Evolutionary conservation across 345 rosid species (phyloP).

Genomic region (Limnanthes douglasii): DNA sequence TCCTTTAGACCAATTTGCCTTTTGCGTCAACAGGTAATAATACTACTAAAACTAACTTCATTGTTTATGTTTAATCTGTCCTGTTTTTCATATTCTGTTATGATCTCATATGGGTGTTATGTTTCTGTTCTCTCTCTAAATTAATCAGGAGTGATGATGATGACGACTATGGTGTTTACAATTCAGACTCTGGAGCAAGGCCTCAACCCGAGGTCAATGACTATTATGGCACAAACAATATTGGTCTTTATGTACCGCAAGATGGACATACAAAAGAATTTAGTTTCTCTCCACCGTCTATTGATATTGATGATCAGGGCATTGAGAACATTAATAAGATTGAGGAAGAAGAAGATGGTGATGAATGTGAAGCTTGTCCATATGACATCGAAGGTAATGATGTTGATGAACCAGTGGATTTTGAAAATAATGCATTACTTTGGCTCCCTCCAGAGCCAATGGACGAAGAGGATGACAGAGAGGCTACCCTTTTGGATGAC

Average conservation of each 20-base stretch:
- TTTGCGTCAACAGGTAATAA: slow-evolving; percentile 48
- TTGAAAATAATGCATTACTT: slow-evolving; percentile 71
- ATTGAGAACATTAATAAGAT: slow-evolving; percentile 26
- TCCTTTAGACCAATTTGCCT: slow-evolving; percentile 35
- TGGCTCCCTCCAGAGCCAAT: slow-evolving; percentile 99
- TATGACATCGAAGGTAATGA: slow-evolving; percentile 30
- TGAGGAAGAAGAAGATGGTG: slow-evolving; percentile 37
- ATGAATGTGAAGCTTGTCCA: slow-evolving; percentile 34
- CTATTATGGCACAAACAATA: slow-evolving; percentile 29
- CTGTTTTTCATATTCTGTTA: slow-evolving; percentile 1
- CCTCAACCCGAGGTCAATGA: slow-evolving; percentile 31
- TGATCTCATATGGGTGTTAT: no score
- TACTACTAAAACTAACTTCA: no score
- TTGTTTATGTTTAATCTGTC: not conserved
- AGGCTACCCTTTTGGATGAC: slow-evolving; percentile 43
- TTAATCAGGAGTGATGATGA: slow-evolving; percentile 70
- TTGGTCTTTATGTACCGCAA: slow-evolving; percentile 29
- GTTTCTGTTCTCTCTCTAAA: slow-evolving; percentile 8
- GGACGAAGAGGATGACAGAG: slow-evolving; percentile 92
- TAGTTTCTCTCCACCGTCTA: slow-evolving; percentile 38
- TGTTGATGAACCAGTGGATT: slow-evolving; percentile 59
- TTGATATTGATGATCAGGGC: slow-evolving; percentile 28
- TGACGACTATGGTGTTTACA: slow-evolving; percentile 43
- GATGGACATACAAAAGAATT: slow-evolving; percentile 26
- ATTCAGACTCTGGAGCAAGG: slow-evolving; percentile 38